Evolutionary conservation across 1,284 basidiomycete species (phyloP), one percentile per base, ranked within the genome.

Genomic region (Malassezia brasiliensis): DNA sequence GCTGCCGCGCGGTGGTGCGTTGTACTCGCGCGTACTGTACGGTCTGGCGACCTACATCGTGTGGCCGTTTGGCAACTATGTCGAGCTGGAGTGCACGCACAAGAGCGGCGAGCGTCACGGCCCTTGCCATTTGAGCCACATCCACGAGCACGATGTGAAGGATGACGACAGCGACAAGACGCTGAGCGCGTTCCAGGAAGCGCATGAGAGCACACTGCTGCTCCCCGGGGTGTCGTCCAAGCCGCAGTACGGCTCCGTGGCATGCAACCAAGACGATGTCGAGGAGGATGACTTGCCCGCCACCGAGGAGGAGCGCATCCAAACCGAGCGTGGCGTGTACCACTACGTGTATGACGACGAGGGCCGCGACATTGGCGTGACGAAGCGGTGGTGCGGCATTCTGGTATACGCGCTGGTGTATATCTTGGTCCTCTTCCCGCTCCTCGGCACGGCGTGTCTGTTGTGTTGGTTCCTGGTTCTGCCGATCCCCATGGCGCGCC

Each of bases 61-160:
- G 34, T 98, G 94, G 94, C 94, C 94, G 1, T 99, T 99, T 74
- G 93, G 75, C 89, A 96, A 96, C 76, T 99, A 96, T 71, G 89
- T 99, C 54, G 91, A 96, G 75, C 88, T 90, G 5, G 72, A 74
- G 38, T 63, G 86, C 52, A 59, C 63, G 49, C 60, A 67, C 17
- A 50, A 59, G 39, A 65, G 62, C 30, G 62, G 59, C 17, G 63
- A 72, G 19, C 66, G 68, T n/a, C 54, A 54, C 7, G 59, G 53
- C 8, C 48, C 62, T 12, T 45, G 47, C 30, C 55, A 45, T 34
- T 35, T 34, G 40, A 30, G 34, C 5, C 34, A 41, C 12, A 45
- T 49, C 22, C 55, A 50, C 40, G 55, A 56, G 39, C 53, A 51
- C 32, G 49, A 56, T 17, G 42, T 56, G 11, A 50, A 51, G 19